phyloP scores from a whole-genome alignment of 2,329 filamentous ascomycete species.

The Ceratocystis albifundus region DNA sequence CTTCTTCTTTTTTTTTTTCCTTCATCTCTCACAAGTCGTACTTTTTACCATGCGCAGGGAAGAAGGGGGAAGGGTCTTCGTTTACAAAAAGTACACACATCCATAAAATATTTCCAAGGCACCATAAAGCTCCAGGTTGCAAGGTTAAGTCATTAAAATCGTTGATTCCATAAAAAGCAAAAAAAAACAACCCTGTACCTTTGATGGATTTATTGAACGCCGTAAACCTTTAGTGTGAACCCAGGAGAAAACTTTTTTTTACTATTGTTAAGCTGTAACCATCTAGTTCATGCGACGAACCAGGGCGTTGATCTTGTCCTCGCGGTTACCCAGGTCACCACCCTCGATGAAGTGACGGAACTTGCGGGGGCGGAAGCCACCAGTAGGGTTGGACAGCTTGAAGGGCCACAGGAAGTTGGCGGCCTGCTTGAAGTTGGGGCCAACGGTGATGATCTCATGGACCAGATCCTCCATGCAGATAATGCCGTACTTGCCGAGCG shows the following conservation, averaged over 20 bases:
- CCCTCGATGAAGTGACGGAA: constrained; percentile 99
- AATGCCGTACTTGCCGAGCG: constrained; percentile 95
- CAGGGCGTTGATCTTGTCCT: constrained; percentile 93
- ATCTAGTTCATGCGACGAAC: constrained; percentile 97
- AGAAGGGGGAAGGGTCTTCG: neutral
- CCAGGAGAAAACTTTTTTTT: constrained; percentile 27
- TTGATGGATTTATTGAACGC: constrained; percentile 23
- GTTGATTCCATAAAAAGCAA: constrained; percentile 23
- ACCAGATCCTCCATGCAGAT: constrained; percentile 99
- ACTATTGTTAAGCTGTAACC: constrained; percentile 25
- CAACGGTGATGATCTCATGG: constrained; percentile 97
- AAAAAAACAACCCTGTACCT: constrained; percentile 23
- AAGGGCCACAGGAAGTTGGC: constrained; percentile 99
- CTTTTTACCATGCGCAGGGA: neutral
- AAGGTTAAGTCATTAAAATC: constrained; percentile 17
- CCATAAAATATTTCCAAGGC: neutral
- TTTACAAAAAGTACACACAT: neutral
- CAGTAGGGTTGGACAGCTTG: constrained; percentile 97
- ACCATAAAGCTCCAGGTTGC: constrained; percentile 1
- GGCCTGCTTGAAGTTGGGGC: constrained; percentile 99
- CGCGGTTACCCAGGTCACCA: constrained; percentile 96
- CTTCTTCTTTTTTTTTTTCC: neutral
- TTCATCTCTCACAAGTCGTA: neutral
- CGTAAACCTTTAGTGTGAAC: constrained; percentile 25
- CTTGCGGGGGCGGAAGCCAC: constrained; percentile 91